phyloP scores from a whole-genome alignment of 225 moss, liverwort and hornwort species.

The Antitrichia curtipendula region DNA sequence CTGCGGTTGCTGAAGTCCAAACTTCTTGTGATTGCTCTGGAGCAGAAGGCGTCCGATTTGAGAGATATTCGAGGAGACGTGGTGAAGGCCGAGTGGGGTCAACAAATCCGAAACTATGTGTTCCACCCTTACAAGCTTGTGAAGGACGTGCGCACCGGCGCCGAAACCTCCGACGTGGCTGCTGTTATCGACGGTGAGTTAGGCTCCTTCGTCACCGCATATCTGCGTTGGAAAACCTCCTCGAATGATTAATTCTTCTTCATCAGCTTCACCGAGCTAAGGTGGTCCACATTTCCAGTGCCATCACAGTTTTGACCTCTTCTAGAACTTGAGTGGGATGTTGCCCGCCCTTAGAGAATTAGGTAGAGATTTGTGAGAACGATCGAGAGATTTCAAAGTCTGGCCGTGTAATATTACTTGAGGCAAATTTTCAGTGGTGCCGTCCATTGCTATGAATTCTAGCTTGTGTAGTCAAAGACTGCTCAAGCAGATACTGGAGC shows the following conservation, averaged over 20 bases:
- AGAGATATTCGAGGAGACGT: constrained; percentile 79
- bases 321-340: background rate
- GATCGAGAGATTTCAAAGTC: background rate
- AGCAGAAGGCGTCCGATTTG: constrained; percentile 79
- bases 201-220: constrained; percentile 68
- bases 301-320: constrained; percentile 12
- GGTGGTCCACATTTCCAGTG: background rate
- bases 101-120: constrained; percentile 95
- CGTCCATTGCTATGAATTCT: background rate
- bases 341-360: background rate
- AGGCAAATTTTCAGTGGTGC: background rate
- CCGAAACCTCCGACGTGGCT: constrained; percentile 66
- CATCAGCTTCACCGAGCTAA: background rate
- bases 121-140: constrained; percentile 98
- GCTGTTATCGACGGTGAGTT: constrained; percentile 73
- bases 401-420: background rate
- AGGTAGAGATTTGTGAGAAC: background rate
- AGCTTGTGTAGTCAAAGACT: background rate
- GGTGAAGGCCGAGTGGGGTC: constrained; percentile 99
- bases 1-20: constrained; percentile 89
- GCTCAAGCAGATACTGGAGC: background rate
- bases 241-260: constrained; percentile 7
- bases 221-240: constrained; percentile 51
- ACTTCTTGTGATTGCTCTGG: constrained; percentile 74
- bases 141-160: constrained; percentile 85